Base-by-base conservation (phyloP, 2,329 filamentous ascomycete genomes). In the Colletotrichum sidae region DNA sequence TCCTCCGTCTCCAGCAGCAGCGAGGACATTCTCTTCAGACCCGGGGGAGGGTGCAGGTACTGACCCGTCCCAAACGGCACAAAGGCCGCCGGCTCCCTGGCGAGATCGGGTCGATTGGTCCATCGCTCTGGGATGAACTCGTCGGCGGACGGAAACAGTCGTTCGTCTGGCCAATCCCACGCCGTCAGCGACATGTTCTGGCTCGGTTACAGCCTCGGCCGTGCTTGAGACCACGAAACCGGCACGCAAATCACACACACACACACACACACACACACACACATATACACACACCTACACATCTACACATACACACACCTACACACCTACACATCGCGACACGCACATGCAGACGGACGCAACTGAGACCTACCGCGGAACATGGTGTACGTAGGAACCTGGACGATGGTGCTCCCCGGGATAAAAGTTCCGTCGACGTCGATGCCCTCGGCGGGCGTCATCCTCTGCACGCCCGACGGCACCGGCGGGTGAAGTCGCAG, bases 401-500 rank as follows among this genome's bases (percentile, higher is more conserved):
- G 71, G 7, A 81, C 70, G 15, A 77, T 73, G 6, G 72, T 76
- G 46, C 75, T 72, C 0, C 78, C 79, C 0, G 79, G 78, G n/a
- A 80, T 74, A 39, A 72, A 75, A 0, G 52, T 67, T 0, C 74
- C 72, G 1, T 71, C 76, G 6, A 82, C 70, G 5, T 67, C 64
- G 25, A 78, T 60, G 2, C 81, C 81, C 45, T 79, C 72, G 0
- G 75, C 72, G 0, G 80, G 78, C 3, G 79, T 80, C 37, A 75
- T 65, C 2, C 80, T 69, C 47, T 75, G 73, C 6, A 76, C 38
- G 2, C 77, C 78, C 2, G 72, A 72, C 0, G 76, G 75, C 0
- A 80, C 75, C 1, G 79, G 69, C 2, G 80, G 79, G 46, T 77
- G 70, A 4, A 82, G 67, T 0, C 80, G 72, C 39, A 81, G 70